Conservation (phyloP, 495 filamentous ascomycete species). For the Aspergillus olivimuriae region DNA sequence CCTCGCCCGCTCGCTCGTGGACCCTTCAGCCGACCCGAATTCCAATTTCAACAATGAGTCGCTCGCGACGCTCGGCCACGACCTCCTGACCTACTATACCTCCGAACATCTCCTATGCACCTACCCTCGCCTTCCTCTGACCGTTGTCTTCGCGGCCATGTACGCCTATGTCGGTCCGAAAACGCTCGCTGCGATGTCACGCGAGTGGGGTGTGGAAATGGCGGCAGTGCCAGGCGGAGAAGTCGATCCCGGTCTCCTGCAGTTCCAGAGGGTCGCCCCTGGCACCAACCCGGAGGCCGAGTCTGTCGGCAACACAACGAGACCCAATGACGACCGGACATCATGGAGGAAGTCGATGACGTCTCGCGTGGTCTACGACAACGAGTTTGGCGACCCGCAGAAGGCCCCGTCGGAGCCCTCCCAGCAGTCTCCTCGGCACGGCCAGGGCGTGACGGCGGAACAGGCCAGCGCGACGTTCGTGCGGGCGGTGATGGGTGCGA, state of each 20-base stretch:
- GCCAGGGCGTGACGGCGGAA: slow-evolving; percentile 35
- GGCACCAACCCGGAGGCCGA: slow-evolving; percentile 40
- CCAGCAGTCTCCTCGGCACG: slow-evolving; percentile 8
- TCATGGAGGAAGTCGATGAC: slow-evolving; percentile 66
- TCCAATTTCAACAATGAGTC: slow-evolving; percentile 74
- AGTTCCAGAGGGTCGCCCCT: slow-evolving; percentile 59
- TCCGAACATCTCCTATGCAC: slow-evolving; percentile 78
- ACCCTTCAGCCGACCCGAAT: slow-evolving; percentile 72
- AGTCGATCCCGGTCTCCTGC: slow-evolving; percentile 89
- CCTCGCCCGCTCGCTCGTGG: slow-evolving; percentile 78
- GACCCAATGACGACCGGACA: slow-evolving; percentile 37
- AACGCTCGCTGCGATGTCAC: slow-evolving; percentile 60
- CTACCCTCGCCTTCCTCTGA: slow-evolving; percentile 84
- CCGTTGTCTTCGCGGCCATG: slow-evolving; percentile 75
- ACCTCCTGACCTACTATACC: slow-evolving; percentile 79
- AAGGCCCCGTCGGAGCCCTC: slow-evolving; percentile 14
- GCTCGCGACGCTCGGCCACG: slow-evolving; percentile 71
- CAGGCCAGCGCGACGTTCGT: slow-evolving; percentile 60
- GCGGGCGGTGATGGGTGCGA: slow-evolving; percentile 70
- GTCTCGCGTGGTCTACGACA: slow-evolving; percentile 66
- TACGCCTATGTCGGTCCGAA: slow-evolving; percentile 70
- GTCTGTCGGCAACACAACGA: slow-evolving; percentile 15
- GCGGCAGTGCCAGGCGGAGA: slow-evolving; percentile 80
- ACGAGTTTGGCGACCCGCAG: slow-evolving; percentile 67
- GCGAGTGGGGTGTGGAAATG: slow-evolving; percentile 84